These are phyloP conservation scores for Pichia sp. DNA, from an alignment of 1,139 yeast genomes.

Conservation along the genomic window DNA sequence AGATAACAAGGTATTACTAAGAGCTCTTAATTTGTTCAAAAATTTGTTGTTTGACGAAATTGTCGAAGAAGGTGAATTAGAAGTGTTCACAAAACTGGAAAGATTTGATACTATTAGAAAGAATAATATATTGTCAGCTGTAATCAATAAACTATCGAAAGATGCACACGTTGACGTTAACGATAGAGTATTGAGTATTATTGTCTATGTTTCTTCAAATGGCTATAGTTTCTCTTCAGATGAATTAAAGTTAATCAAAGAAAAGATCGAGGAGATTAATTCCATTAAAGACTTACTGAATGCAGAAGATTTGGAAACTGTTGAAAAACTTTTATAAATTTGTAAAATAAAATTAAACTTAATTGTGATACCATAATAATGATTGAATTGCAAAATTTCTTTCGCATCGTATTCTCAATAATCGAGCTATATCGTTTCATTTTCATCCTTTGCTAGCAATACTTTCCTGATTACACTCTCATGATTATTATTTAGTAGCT, in stretches of 20 bases:
- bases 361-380: too few relatives aligned
- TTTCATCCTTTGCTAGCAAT: constrained; percentile 44
- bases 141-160: constrained; percentile 10
- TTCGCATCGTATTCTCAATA: too few relatives aligned
- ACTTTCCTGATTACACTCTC: constrained; percentile 22
- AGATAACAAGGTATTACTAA: constrained; percentile 37
- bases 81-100: background rate
- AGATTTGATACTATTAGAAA: constrained; percentile 35
- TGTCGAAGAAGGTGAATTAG: constrained; percentile 22
- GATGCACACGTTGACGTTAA: constrained; percentile 44
- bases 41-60: constrained; percentile 49
- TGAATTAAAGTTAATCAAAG: constrained; percentile 28
- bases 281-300: background rate
- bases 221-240: constrained; percentile 39
- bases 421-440: constrained; percentile 23
- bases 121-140: constrained; percentile 23
- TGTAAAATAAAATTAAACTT: too few relatives aligned
- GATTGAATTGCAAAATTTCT: too few relatives aligned
- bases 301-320: background rate
- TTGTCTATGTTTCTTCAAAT: constrained; percentile 39
- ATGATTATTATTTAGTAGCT: constrained; percentile 14
- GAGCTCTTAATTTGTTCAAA: constrained; percentile 49
- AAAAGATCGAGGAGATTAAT: background rate
- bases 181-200: constrained; percentile 52
- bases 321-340: background rate